Conservation (phyloP, 2,329 filamentous ascomycete species). For the Ophiobolus disseminans region DNA sequence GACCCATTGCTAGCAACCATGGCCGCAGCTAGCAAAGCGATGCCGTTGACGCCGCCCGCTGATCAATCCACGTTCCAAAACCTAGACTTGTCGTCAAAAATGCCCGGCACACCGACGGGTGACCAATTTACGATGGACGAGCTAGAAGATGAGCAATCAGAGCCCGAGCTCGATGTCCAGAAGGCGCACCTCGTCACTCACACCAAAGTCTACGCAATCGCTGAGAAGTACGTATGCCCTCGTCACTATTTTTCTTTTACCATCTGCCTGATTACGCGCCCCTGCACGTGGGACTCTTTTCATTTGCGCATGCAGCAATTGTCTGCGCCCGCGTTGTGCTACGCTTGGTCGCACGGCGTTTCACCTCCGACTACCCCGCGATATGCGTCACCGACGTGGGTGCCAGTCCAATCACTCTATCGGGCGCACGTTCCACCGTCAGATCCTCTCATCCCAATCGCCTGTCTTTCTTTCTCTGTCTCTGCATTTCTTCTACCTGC, state of each 20-base stretch:
- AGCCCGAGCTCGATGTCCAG: slow-evolving; percentile 48
- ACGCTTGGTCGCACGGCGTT: slow-evolving; percentile 26
- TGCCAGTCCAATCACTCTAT: slow-evolving; percentile 33
- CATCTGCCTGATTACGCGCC: slow-evolving; percentile 22
- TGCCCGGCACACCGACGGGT: slow-evolving; percentile 39
- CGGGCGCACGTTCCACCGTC: slow-evolving; percentile 14
- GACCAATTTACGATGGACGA: slow-evolving; percentile 45
- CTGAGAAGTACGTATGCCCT: slow-evolving; percentile 53
- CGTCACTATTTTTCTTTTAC: slow-evolving; percentile 14
- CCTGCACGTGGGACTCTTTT: slow-evolving; percentile 13
- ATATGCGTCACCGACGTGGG: slow-evolving; percentile 33
- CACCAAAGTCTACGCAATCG: slow-evolving; percentile 58
- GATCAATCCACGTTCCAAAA: slow-evolving; percentile 31
- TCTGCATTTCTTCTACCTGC: slow-evolving; percentile 12
- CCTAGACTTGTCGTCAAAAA: slow-evolving; percentile 34
- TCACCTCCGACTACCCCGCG: slow-evolving; percentile 38
- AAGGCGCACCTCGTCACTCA: slow-evolving; percentile 55
- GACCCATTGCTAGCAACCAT: slow-evolving; percentile 49
- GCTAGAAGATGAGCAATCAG: slow-evolving; percentile 32
- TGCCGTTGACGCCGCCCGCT: slow-evolving; percentile 35
- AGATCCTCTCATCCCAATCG: slow-evolving; percentile 5
- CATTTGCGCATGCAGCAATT: slow-evolving; percentile 15
- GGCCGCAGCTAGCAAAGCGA: slow-evolving; percentile 29
- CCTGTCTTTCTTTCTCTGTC: slow-evolving; percentile 10
- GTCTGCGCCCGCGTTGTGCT: slow-evolving; percentile 25